phyloP scores from a whole-genome alignment of 2,329 filamentous ascomycete genomes.

The Colletotrichum kahawae region DNA sequence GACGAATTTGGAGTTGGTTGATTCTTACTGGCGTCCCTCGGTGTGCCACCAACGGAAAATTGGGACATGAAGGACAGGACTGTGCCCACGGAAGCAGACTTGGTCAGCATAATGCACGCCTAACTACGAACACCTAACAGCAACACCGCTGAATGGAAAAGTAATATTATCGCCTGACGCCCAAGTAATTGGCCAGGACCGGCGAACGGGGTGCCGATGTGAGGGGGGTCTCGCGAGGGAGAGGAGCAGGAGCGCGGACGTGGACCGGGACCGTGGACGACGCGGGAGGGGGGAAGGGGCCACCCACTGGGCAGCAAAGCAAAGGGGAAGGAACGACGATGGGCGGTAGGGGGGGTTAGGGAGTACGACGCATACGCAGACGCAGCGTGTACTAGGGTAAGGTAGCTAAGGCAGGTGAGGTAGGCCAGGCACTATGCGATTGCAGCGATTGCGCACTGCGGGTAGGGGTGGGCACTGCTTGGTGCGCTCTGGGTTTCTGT shows the following conservation, averaged over 20 bases:
- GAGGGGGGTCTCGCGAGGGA: background rate
- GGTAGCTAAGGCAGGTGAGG: background rate
- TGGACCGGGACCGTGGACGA: background rate
- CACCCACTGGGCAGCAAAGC: background rate
- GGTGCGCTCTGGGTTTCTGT: background rate
- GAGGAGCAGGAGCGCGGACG: background rate
- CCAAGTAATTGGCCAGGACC: conserved; percentile 19
- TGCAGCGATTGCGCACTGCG: background rate
- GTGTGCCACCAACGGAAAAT: conserved; percentile 69
- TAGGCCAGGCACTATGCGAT: background rate
- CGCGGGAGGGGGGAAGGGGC: background rate
- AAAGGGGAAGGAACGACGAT: background rate
- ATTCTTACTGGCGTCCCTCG: conserved; percentile 40
- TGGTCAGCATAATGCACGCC: conserved; percentile 19
- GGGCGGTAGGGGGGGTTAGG: background rate
- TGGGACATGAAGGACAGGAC: conserved; percentile 90
- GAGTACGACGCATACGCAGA: background rate
- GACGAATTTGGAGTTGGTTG: conserved; percentile 50
- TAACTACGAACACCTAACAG: background rate
- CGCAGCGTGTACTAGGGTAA: background rate
- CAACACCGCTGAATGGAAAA: background rate
- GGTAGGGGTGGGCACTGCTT: background rate
- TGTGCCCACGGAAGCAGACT: conserved; percentile 39
- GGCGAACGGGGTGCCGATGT: background rate
- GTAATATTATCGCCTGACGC: conserved; percentile 11